phyloP scores from a whole-genome alignment of 148 eudicot species.

The Vaccinium corymbosum region DNA sequence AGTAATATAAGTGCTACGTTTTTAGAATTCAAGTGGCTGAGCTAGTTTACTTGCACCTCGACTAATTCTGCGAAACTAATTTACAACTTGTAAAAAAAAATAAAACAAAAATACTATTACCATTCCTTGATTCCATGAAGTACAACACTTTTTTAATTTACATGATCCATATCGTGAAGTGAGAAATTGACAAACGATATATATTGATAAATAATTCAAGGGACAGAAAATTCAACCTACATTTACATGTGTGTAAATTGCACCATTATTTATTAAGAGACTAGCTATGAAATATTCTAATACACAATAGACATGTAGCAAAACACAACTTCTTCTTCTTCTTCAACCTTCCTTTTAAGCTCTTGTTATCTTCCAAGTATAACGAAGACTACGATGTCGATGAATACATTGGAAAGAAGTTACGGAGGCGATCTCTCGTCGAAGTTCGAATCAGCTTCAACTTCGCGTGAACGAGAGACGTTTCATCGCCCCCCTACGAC shows the following conservation, averaged over 20 bases:
- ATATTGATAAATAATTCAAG: neutral
- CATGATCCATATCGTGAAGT: neutral
- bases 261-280: neutral
- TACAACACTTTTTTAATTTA: neutral
- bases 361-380: neutral
- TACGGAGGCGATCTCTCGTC: neutral
- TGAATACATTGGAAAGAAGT: neutral
- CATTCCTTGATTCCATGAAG: neutral
- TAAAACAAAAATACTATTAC: neutral
- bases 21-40: no score
- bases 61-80: no score
- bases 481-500: neutral
- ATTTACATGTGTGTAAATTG: neutral
- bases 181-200: neutral
- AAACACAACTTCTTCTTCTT: neutral
- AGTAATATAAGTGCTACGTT: no score
- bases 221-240: neutral
- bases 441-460: neutral
- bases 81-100: no score
- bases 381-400: neutral
- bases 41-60: no score
- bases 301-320: neutral
- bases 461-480: neutral
- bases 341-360: neutral
- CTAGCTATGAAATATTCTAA: neutral